phyloP scores from a whole-genome alignment of 345 rosid genomes.

The Pistacia integerrima region DNA sequence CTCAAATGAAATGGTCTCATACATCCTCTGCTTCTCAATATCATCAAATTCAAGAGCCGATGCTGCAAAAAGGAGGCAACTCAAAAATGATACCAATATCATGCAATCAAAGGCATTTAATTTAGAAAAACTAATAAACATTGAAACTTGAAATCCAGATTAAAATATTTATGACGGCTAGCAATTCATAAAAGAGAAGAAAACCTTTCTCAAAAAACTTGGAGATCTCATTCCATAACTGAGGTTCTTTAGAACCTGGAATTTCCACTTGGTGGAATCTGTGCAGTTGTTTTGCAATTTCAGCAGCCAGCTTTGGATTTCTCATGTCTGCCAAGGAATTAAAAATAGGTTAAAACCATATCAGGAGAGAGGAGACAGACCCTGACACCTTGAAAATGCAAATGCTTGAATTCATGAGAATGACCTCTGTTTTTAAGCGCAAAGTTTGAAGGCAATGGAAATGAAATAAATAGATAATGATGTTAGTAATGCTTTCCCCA shows the following conservation, averaged over 20 bases:
- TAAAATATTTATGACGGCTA: neutral
- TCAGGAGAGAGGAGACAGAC: constrained; percentile 5
- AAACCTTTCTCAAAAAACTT: constrained; percentile 86
- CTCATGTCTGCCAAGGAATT: constrained; percentile 68
- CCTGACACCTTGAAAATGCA: neutral
- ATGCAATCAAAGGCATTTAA: neutral
- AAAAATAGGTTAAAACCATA: constrained; percentile 6
- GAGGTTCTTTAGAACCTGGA: constrained; percentile 92
- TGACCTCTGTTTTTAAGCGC: neutral
- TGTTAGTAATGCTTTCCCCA: neutral
- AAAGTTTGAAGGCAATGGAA: neutral
- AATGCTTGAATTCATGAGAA: neutral
- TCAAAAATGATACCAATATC: constrained; percentile 18
- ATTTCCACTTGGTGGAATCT: constrained; percentile 81
- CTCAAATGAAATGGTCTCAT: constrained; percentile 64
- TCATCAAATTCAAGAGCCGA: constrained; percentile 73
- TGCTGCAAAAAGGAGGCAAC: constrained; percentile 51
- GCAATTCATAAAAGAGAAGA: neutral
- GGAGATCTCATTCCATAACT: constrained; percentile 83
- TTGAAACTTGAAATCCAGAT: neutral
- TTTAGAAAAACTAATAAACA: neutral
- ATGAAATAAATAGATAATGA: neutral
- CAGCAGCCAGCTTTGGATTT: constrained; percentile 71
- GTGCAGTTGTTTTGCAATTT: constrained; percentile 82
- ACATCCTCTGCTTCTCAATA: constrained; percentile 62